phyloP scores from a whole-genome alignment of 805 yeast species.

The Grigorovia jiainica region DNA sequence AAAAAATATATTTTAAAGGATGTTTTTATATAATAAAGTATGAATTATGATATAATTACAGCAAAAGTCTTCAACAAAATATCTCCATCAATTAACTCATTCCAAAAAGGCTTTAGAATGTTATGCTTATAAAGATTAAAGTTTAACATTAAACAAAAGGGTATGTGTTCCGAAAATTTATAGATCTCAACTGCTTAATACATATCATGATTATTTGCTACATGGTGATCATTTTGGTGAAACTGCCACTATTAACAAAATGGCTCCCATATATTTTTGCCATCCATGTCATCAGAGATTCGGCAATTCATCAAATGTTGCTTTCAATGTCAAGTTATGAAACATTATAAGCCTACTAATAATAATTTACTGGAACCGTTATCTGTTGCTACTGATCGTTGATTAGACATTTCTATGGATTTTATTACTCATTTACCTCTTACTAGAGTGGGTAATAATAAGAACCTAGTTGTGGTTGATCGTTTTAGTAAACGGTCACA shows the following conservation, averaged over 20 bases:
- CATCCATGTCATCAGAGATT: neutral
- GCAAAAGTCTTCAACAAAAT: no score
- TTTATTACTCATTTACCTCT: constrained; percentile 11
- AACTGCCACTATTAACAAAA: constrained; percentile 4
- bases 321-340: constrained; percentile 7
- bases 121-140: no score
- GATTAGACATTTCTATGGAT: constrained; percentile 14
- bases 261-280: constrained; percentile 7
- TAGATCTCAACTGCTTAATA: neutral
- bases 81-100: no score
- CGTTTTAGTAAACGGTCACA: constrained; percentile 11
- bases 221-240: constrained; percentile 10
- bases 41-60: no score
- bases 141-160: no score
- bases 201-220: constrained; percentile 5
- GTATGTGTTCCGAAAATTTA: neutral
- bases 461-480: constrained; percentile 13
- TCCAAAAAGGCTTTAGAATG: no score
- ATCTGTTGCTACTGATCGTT: constrained; percentile 9
- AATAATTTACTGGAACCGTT: constrained; percentile 9
- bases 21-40: no score
- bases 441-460: constrained; percentile 1
- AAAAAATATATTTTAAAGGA: no score
- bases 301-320: constrained; percentile 2
- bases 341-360: neutral